phyloP scores from a whole-genome alignment of 2,329 filamentous ascomycete species.

The Teratosphaeria viscida region DNA sequence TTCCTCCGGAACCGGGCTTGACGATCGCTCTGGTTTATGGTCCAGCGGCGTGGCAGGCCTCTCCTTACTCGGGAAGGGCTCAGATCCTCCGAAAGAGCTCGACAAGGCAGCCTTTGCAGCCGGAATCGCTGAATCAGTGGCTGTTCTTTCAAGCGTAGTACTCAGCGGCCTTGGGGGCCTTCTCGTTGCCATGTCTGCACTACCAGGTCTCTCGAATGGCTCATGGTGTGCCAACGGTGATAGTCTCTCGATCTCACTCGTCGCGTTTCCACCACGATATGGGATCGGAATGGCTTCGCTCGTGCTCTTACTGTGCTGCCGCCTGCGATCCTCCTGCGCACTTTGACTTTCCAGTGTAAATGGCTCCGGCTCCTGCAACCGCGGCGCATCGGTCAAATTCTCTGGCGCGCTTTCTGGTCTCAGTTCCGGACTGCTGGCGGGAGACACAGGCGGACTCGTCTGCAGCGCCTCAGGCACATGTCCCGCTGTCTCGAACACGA shows the following conservation, averaged over 20 bases:
- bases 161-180: slow-evolving; percentile 1
- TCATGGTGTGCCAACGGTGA: slow-evolving; percentile 10
- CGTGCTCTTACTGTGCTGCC: slow-evolving; percentile 17
- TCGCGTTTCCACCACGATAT: slow-evolving; percentile 23
- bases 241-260: slow-evolving; percentile 38
- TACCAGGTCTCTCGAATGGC: slow-evolving; percentile 9
- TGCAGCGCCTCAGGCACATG: slow-evolving; percentile 87
- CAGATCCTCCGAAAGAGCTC: slow-evolving; percentile 21
- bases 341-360: slow-evolving; percentile 51
- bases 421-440: slow-evolving; percentile 68
- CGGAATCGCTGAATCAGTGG: slow-evolving; percentile 45
- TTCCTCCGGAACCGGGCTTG: slow-evolving; percentile 39
- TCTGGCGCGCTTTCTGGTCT: slow-evolving; percentile 26
- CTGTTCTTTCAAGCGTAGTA: slow-evolving; percentile 34
- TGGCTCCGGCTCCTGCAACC: slow-evolving; percentile 57
- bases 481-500: slow-evolving; percentile 91
- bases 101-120: slow-evolving; percentile 30
- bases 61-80: slow-evolving; percentile 10
- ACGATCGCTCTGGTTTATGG: slow-evolving; percentile 40
- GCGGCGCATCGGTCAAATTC: slow-evolving; percentile 26
- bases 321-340: not conserved
- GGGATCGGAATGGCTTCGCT: slow-evolving; percentile 17
- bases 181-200: slow-evolving; percentile 9
- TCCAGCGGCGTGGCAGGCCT: slow-evolving; percentile 14
- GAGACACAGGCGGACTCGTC: slow-evolving; percentile 87